These are phyloP conservation scores for Diaporthe citrichinensis DNA, from an alignment of 2,329 filamentous ascomycete genomes.

Conservation along the genomic window DNA sequence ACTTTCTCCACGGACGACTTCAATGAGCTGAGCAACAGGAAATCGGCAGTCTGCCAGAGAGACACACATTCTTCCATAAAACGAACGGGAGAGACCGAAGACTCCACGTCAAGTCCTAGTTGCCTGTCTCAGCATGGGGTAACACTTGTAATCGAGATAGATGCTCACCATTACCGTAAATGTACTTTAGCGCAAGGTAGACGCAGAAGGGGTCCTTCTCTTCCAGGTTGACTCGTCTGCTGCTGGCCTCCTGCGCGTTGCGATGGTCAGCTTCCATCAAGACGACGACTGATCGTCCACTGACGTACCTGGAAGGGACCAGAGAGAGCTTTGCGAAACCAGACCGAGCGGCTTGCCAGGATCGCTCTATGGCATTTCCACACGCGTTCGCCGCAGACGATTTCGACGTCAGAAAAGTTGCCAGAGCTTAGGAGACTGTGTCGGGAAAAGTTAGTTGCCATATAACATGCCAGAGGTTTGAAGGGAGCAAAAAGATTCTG, in stretches of 20 bases:
- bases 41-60: background rate
- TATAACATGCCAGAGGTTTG: too few relatives aligned
- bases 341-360: background rate
- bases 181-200: background rate
- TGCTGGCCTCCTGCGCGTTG: background rate
- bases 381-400: background rate
- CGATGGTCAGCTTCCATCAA: accelerated
- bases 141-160: background rate
- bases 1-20: background rate
- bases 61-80: background rate
- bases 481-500: background rate
- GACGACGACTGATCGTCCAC: background rate
- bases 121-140: accelerated
- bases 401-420: constrained; percentile 5
- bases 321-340: constrained; percentile 6
- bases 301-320: background rate
- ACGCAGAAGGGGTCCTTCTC: background rate
- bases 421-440: background rate
- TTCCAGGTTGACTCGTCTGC: background rate
- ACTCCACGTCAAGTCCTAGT: background rate
- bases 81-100: background rate
- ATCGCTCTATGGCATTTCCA: constrained; percentile 30
- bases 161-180: background rate
- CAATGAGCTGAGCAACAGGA: background rate
- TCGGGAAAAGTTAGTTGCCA: background rate